These are phyloP conservation scores for Apiotrichum sp. DNA, from an alignment of 1,284 basidiomycete species.

Conservation along the genomic window DNA sequence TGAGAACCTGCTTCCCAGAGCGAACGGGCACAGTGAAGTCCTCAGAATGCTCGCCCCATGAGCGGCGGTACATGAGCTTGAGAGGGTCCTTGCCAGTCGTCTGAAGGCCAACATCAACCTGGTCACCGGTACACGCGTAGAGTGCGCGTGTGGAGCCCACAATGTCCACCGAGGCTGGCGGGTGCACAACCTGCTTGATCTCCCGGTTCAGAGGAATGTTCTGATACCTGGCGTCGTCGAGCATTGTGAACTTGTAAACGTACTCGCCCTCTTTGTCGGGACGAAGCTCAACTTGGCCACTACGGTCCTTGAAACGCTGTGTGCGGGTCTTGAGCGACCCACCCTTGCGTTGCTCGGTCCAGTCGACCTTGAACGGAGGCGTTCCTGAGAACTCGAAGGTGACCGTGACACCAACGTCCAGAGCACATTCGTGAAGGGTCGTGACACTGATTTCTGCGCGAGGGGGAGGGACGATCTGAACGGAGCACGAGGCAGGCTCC, in stretches of 20 bases:
- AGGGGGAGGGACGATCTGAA: constrained; percentile 67
- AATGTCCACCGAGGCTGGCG: constrained; percentile 73
- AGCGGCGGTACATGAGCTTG: constrained; percentile 71
- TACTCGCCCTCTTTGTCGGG: constrained; percentile 80
- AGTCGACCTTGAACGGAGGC: constrained; percentile 80
- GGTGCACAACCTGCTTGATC: constrained; percentile 81
- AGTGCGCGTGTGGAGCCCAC: constrained; percentile 50
- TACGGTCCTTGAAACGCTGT: constrained; percentile 59
- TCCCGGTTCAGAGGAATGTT: constrained; percentile 63
- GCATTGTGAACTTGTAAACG: constrained; percentile 65
- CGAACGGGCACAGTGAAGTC: constrained; percentile 64
- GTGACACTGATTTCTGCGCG: constrained; percentile 80
- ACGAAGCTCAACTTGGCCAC: constrained; percentile 78
- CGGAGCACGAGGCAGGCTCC: constrained; percentile 69
- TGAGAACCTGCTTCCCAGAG: constrained; percentile 43
- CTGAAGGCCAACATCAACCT: constrained; percentile 68
- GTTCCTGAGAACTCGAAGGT: constrained; percentile 80
- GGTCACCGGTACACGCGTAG: constrained; percentile 60
- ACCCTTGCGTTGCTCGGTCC: constrained; percentile 66
- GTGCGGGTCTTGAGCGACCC: constrained; percentile 55
- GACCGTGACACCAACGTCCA: constrained; percentile 85
- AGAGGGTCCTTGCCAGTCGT: constrained; percentile 82
- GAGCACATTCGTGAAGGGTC: constrained; percentile 87
- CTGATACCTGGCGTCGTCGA: constrained; percentile 81
- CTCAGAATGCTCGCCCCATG: constrained; percentile 52